These are phyloP conservation scores for Pyricularia pennisetigena DNA, from an alignment of 2,329 filamentous ascomycete genomes.

Conservation along the genomic window DNA sequence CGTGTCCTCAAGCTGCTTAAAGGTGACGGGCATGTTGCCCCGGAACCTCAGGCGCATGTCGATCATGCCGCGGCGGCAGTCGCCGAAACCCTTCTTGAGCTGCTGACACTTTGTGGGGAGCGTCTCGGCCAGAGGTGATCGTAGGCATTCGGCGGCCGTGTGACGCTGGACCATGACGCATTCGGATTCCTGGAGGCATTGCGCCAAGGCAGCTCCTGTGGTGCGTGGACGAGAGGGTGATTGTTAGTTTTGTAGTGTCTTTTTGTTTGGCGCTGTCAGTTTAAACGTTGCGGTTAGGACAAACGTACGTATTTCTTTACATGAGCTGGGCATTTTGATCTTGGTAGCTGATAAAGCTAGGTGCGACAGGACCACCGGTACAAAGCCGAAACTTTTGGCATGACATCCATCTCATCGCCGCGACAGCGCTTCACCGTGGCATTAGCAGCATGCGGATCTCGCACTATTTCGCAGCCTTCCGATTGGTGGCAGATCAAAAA, in stretches of 20 bases:
- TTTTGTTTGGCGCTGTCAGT: neutral
- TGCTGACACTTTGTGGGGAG: constrained; percentile 86
- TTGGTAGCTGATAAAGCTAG: neutral
- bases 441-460: neutral
- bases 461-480: neutral
- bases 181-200: constrained; percentile 93
- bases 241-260: constrained; percentile 1
- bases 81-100: constrained; percentile 82
- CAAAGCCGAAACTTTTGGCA: neutral
- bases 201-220: constrained; percentile 78
- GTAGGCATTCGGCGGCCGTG: constrained; percentile 78
- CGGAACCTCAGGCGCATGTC: constrained; percentile 99
- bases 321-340: constrained; percentile 70
- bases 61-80: constrained; percentile 92
- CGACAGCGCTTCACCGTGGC: neutral
- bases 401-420: neutral
- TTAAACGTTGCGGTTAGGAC: constrained; percentile 1
- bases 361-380: neutral
- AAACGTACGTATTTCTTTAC: constrained; percentile 84
- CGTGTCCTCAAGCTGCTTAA: constrained; percentile 49
- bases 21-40: constrained; percentile 77
- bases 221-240: constrained; percentile 2
- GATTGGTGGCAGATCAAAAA: neutral
- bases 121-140: constrained; percentile 67
- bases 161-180: constrained; percentile 92